phyloP scores from a whole-genome alignment of 2,329 filamentous ascomycete species.

The Ceratocystiopsis sp. region DNA sequence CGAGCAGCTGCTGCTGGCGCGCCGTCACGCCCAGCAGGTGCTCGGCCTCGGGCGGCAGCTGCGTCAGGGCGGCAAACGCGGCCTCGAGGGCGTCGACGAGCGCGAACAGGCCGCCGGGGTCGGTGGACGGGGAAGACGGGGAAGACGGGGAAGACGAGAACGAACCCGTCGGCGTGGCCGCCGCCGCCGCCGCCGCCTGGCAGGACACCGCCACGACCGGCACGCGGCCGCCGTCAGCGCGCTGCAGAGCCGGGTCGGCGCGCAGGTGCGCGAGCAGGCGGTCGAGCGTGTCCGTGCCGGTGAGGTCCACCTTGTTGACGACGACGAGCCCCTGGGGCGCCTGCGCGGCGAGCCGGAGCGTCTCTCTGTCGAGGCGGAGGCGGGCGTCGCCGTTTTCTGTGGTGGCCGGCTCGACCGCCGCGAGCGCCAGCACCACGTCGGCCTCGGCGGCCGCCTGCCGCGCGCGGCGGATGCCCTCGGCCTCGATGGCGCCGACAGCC shows the following conservation, averaged over 20 bases:
- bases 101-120: constrained; percentile 45
- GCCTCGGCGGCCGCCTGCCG: constrained; percentile 66
- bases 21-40: constrained; percentile 83
- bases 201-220: constrained; percentile 6
- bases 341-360: constrained; percentile 32
- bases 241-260: neutral
- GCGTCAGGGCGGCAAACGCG: constrained; percentile 55
- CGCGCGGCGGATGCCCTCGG: constrained; percentile 80
- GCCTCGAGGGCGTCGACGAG: constrained; percentile 56
- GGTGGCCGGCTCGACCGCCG: constrained; percentile 45
- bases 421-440: constrained; percentile 68
- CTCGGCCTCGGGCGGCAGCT: constrained; percentile 53
- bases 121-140: neutral
- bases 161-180: neutral
- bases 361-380: constrained; percentile 38
- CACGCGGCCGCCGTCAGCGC: constrained; percentile 2
- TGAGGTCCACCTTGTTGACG: constrained; percentile 45
- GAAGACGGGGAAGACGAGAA: too few species aligned
- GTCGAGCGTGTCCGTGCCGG: constrained; percentile 19
- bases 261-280: constrained; percentile 18
- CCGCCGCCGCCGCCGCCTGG: neutral
- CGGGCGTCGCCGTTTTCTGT: constrained; percentile 9
- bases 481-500: constrained; percentile 53
- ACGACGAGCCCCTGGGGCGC: constrained; percentile 35
- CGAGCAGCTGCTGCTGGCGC: constrained; percentile 68